phyloP scores from a whole-genome alignment of 805 yeast species.

The Cyberlindnera lachancei region DNA sequence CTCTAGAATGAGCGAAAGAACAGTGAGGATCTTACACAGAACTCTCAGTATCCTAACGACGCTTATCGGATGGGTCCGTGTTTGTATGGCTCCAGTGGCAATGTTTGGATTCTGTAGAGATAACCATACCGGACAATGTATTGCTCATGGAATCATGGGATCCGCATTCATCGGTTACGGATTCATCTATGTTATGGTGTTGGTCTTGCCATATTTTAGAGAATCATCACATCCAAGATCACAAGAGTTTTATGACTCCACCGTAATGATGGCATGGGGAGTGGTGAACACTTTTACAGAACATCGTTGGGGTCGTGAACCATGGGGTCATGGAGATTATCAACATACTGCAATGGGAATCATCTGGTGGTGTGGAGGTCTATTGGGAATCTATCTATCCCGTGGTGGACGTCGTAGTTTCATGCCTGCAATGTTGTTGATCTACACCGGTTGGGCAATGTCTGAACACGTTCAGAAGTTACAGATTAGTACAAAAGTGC shows the following conservation, averaged over 20 bases:
- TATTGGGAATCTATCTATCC: conserved; percentile 73
- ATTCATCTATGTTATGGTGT: conserved; percentile 54
- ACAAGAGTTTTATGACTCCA: conserved; percentile 82
- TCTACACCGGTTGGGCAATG: conserved; percentile 94
- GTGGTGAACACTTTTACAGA: conserved; percentile 92
- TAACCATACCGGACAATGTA: conserved; percentile 84
- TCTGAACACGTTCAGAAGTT: conserved; percentile 77
- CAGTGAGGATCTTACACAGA: conserved; percentile 32
- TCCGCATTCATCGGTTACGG: conserved; percentile 80
- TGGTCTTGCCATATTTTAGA: conserved; percentile 71
- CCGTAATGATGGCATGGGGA: conserved; percentile 83
- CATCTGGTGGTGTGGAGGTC: conserved; percentile 93
- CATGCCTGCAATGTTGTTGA: conserved; percentile 73
- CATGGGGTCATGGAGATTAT: conserved; percentile 88
- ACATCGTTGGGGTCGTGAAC: conserved; percentile 87
- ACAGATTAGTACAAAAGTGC: conserved; percentile 77
- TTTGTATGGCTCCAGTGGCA: conserved; percentile 75
- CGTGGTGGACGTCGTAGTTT: conserved; percentile 62
- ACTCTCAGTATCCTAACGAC: conserved; percentile 38
- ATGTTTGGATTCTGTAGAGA: conserved; percentile 83
- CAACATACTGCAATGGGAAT: conserved; percentile 97
- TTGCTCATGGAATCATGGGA: conserved; percentile 98
- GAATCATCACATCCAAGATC: conserved; percentile 42
- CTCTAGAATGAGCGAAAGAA: conserved; percentile 30
- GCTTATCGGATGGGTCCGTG: conserved; percentile 69